Evolutionary conservation across 192 early-diverging fungal genomes (phyloP), one percentile per base, ranked within the genome.

Genomic region (Entophlyctis luteolus): DNA sequence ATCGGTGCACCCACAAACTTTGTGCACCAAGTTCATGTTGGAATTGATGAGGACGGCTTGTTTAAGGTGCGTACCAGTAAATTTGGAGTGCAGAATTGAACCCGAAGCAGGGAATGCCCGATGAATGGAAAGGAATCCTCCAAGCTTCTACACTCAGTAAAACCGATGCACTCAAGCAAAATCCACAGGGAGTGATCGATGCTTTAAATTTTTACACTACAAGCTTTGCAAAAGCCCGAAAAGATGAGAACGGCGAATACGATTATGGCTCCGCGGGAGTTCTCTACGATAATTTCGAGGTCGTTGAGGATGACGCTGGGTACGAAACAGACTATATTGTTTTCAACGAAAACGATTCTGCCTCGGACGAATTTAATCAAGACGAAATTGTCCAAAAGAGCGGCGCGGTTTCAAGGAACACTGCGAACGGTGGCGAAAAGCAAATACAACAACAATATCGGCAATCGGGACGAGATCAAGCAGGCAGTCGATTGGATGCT

Each of bases 131-230:
- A 53, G 86, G 82, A 71, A 82, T 99, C 22, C 76, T 99, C 46
- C 91, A 95, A 75, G 83, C 89, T 14, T 96, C 95, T 2, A 90
- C 91, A 52, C 97, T 99, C 59, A 92, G 96, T 23, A 86, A 92
- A 67, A 89, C 92, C 68, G 93, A 99, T 70, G 97, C 98, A 81
- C 92, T 93, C 70, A 87, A 92, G 37, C 92, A 93, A 77, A 93
- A 99, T 62, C 97, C 97, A 23, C 95, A 98, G 76, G 94, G 93
- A 22, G 97, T 99, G 33, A 75, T 98, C 23, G 95, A 98, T 72
- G 95, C 93, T 39, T 81, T 99, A 20, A 94, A 97, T 72, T 99
- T 99, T 63, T 99, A 98, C 80, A 93, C 95, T 23, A 93, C 91
- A 54, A 74, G 77, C 67, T 65, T 83, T 68, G 54, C 25, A 18